Evolutionary conservation across 177 flowering plant species (phyloP).

Genomic region (Telopea speciosissima): DNA sequence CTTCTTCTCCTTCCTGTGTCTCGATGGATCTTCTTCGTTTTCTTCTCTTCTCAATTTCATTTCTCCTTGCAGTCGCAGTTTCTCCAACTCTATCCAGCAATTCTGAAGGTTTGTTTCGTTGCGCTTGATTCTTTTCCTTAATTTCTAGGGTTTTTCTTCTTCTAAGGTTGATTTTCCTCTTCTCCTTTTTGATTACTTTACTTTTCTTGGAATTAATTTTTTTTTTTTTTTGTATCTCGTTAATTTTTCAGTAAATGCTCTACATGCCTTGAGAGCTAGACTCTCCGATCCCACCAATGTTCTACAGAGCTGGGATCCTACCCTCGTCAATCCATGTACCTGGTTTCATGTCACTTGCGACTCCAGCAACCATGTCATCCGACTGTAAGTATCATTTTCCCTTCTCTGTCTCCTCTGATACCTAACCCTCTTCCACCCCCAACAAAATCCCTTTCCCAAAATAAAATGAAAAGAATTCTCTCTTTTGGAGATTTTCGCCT

Average conservation of each 20-base stretch:
- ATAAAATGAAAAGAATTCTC: too few relatives aligned
- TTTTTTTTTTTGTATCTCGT: not conserved
- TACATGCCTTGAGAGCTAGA: slow-evolving; percentile 51
- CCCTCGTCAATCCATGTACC: slow-evolving; percentile 87
- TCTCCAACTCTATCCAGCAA: slow-evolving; percentile 39
- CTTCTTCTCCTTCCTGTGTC: slow-evolving; percentile 14
- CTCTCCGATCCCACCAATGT: slow-evolving; percentile 69
- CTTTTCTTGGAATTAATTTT: not conserved
- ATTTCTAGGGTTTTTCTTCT: not conserved
- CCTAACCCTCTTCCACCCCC: too few relatives aligned
- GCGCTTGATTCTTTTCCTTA: not conserved
- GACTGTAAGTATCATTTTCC: slow-evolving; percentile 44
- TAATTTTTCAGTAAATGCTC: slow-evolving; percentile 53
- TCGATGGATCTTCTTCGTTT: too few relatives aligned
- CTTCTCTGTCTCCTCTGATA: not conserved
- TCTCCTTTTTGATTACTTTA: not conserved
- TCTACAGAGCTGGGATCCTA: slow-evolving; percentile 89
- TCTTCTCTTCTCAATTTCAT: slow-evolving; percentile 15
- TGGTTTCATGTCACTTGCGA: slow-evolving; percentile 94
- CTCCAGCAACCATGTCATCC: slow-evolving; percentile 54
- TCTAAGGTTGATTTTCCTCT: not conserved
- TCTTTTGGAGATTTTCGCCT: too few relatives aligned
- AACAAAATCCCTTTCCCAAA: too few relatives aligned
- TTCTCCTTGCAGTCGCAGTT: slow-evolving; percentile 19
- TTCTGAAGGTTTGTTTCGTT: slow-evolving; percentile 38